Base-by-base conservation (phyloP, 1,139 yeast genomes). In the Eremothecium cymbalariae region DNA sequence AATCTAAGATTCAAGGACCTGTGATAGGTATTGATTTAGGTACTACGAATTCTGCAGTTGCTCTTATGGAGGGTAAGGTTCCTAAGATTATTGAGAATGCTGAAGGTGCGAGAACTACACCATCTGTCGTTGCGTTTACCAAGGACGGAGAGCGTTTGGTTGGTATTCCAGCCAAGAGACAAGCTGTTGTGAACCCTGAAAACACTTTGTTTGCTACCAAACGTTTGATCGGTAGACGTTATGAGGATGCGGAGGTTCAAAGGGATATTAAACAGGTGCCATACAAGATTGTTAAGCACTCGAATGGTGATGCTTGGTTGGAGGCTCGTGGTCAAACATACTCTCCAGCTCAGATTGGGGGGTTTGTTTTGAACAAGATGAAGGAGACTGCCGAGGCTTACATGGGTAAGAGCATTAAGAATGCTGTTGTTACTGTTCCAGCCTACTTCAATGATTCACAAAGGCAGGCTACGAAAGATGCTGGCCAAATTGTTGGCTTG, bases 1-100 rank as follows among this genome's bases (percentile, higher is more conserved):
- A 71, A 67, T 56, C 80, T 61, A 68, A 68, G 50, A 70, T 67
- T 28, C 67, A 67, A 53, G 86, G 86, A 39, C 73, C 88, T 55
- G 97, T 90, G 42, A 88, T 90, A 59, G 98, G 98, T 73, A 88
- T 90, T 61, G 98, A 90, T 70, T 75, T 90, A 64, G 98, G 98
- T 70, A 90, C 97, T 65, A 90, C 97, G 66, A 90, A 90, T 77
- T 90, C 98, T 39, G 97, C 98, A 42, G 98, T 90, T 47, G 98
- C 98, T 44, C 70, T 90, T 48, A 88, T 90, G 95, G 94, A 85
- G 67, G 98, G 98, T 63, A 83, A 85, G 67, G 68, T 80, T 42
- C 97, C 98, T 55, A 85, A 85, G 70, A 94, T 93, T 55, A 82
- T 90, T 55, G 97, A 88, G 71, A 90, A 90, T 68, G 82, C 95